Base-by-base conservation (phyloP, 1,284 basidiomycete species). In the Porogramme epimiltina region DNA sequence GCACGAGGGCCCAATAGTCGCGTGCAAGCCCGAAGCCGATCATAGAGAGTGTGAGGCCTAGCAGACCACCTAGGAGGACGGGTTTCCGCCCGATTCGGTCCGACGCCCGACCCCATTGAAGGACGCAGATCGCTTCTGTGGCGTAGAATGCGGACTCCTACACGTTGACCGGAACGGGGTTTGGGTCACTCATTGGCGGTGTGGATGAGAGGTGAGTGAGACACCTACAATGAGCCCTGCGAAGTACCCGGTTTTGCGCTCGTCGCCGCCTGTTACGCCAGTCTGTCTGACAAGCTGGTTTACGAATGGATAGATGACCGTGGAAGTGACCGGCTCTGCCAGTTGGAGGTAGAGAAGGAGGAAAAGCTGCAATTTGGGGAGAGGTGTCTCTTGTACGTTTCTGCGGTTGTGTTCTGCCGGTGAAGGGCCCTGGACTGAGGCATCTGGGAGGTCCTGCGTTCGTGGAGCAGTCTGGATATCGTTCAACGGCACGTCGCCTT, bases 81-180 rank as follows among this genome's bases (percentile, higher is more conserved):
- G 86, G 87, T 50, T 84, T 84, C 19, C 87, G 79, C 16, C 87
- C 87, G 20, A 88, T 69, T 31, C 74, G 71, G 59, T 90, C 88
- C 5, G 86, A 89, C 10, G 81, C 61, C 23, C 82, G 79, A 55
- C 82, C 82, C 85, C 87, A 90, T 47, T 86, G 79, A 33, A 89
- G 70, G 1, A 85, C 78, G 23, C 83, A 85, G 45, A 79, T 61
- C 0, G 87, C 84, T 64, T 88, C 81, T 5, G 81, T 78, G 41
- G 82, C 66, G 62, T 81, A 87, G 69, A 87, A 88, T 5, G 84
- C 64, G 2, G 85, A 87, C 75, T 87, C 80, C 85, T 87, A 48
- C 2, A 26, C 9, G 4, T n/a, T 2, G n/a, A 10, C n/a, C n/a
- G n/a, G n/a, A n/a, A n/a, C n/a, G n/a, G n/a, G n/a, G n/a, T n/a